Evolutionary conservation across 192 early-diverging fungal species (phyloP).

Genomic region (Pilobolus umbonatus): DNA sequence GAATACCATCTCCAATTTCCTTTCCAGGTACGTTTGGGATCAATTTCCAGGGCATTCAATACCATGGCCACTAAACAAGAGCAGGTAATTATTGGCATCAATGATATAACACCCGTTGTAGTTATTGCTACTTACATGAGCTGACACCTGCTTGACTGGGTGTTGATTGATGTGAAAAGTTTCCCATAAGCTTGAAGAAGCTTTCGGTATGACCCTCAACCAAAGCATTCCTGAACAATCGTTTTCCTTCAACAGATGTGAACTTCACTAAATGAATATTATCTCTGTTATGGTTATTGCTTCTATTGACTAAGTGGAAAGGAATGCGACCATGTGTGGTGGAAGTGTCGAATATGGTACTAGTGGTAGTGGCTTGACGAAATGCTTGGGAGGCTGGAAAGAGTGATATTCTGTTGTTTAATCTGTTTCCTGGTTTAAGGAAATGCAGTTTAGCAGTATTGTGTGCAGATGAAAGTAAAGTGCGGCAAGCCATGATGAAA

Average conservation of each 20-base stretch:
- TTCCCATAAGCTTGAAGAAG: constrained; percentile 28
- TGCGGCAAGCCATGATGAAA: constrained; percentile 1
- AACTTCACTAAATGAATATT: constrained; percentile 9
- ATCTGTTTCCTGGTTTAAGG: background rate
- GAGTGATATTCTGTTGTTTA: background rate
- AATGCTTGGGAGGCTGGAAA: constrained; percentile 4
- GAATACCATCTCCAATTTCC: constrained; percentile 27
- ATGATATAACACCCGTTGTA: background rate
- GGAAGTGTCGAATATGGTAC: background rate
- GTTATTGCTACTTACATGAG: constrained; percentile 31
- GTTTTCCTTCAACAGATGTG: constrained; percentile 24
- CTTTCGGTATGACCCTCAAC: constrained; percentile 24
- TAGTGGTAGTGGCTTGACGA: constrained; percentile 1
- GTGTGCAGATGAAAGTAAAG: background rate
- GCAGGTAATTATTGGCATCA: background rate
- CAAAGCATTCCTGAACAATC: constrained; percentile 22
- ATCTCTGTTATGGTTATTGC: background rate
- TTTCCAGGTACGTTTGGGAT: constrained; percentile 30
- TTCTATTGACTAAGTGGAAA: background rate
- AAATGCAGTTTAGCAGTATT: background rate
- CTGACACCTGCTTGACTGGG: constrained; percentile 15
- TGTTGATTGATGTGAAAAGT: constrained; percentile 19
- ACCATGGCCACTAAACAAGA: constrained; percentile 21
- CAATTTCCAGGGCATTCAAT: constrained; percentile 29
- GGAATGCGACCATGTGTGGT: background rate